These are phyloP conservation scores for Mrakia gelida DNA, from an alignment of 768 basidiomycete genomes.

Conservation along the genomic window DNA sequence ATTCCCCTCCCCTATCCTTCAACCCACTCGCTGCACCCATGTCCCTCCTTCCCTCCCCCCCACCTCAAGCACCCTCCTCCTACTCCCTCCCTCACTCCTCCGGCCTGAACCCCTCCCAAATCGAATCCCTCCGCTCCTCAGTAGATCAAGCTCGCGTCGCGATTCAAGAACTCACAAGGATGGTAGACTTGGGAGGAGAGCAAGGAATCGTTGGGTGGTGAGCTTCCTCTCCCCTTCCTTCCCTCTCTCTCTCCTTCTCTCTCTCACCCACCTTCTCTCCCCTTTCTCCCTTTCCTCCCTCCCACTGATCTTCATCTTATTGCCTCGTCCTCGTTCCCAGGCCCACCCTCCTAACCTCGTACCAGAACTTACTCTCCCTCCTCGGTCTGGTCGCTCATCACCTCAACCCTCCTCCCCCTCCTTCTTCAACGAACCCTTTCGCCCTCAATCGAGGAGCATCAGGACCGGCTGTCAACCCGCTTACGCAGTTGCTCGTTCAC, in stretches of 20 bases:
- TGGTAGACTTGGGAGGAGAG: slow-evolving; percentile 21
- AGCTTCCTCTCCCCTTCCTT: not conserved
- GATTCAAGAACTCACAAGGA: slow-evolving; percentile 7
- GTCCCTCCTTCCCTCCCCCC: slow-evolving; percentile 23
- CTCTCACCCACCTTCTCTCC: not conserved
- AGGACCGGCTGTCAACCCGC: not conserved
- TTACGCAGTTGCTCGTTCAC: slow-evolving; percentile 11
- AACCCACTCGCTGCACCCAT: not conserved
- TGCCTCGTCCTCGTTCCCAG: not conserved
- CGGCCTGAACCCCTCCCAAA: not conserved
- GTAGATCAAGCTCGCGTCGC: not conserved
- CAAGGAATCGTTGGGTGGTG: slow-evolving; percentile 16
- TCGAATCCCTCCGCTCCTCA: slow-evolving; percentile 18
- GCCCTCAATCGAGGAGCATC: not conserved
- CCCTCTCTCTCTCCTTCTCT: not conserved
- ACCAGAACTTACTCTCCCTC: slow-evolving; percentile 13
- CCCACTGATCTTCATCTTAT: not conserved
- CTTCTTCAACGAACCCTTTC: not conserved
- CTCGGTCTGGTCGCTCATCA: slow-evolving; percentile 17
- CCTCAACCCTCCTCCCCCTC: not conserved
- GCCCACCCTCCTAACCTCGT: slow-evolving; percentile 9
- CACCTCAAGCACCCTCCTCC: not conserved
- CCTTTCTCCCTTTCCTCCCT: not conserved
- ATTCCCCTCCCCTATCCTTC: too few species aligned
- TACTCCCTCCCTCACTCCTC: slow-evolving; percentile 2